phyloP scores from a whole-genome alignment of 495 filamentous ascomycete species.

The Apodospora peruviana region DNA sequence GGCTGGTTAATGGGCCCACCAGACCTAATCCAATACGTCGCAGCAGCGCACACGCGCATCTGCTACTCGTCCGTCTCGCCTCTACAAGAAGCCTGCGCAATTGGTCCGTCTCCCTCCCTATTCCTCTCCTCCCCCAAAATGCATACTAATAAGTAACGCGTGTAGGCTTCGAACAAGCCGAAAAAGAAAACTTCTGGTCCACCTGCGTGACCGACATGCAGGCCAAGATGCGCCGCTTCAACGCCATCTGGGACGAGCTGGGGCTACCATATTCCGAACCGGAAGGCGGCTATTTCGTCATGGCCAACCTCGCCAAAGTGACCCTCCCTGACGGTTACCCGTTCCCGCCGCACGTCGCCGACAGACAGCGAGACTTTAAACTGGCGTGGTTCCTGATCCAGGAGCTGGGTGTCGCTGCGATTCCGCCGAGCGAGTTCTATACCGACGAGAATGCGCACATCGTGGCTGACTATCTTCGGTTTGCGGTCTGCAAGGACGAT shows the following conservation, averaged over 20 bases:
- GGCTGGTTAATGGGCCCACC: conserved; percentile 85
- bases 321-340: conserved; percentile 73
- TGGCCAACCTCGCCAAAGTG: conserved; percentile 85
- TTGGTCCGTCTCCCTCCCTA: conserved; percentile 40
- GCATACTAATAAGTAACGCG: too few species aligned
- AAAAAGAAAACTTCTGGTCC: conserved; percentile 85
- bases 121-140: too few species aligned
- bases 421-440: conserved; percentile 96
- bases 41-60: conserved; percentile 89
- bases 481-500: conserved; percentile 96
- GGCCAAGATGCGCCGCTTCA: conserved; percentile 81
- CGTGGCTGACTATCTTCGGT: conserved; percentile 87
- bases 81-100: conserved; percentile 91
- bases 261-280: conserved; percentile 87
- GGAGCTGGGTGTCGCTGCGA: conserved; percentile 91
- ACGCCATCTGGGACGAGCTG: conserved; percentile 81
- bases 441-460: conserved; percentile 75
- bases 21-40: conserved; percentile 85
- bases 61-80: conserved; percentile 93
- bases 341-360: conserved; percentile 83
- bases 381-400: conserved; percentile 94
- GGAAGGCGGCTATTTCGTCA: conserved; percentile 94
- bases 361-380: conserved; percentile 85
- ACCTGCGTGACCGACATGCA: conserved; percentile 77
- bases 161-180: conserved; percentile 85